A percentile compares a stretch with the other conserved stretches of the same genome.
Evolutionary conservation across 1,284 basidiomycete genomes (phyloP).

Genomic region (Phellopilus nigrolimitatus): DNA sequence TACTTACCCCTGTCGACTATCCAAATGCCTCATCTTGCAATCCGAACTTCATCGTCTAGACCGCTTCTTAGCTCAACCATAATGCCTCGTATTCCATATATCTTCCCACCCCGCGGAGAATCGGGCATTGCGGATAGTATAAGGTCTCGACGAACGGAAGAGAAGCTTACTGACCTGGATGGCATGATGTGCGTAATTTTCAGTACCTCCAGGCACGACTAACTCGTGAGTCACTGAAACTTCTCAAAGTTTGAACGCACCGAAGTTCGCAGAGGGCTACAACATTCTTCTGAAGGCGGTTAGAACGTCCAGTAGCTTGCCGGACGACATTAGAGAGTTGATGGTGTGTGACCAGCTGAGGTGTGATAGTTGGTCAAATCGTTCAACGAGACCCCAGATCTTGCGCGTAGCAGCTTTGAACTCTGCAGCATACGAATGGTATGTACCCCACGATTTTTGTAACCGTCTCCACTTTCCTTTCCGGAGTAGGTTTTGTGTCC

Average conservation of each 20-base stretch:
- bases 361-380: constrained; percentile 1
- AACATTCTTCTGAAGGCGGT: constrained; percentile 46
- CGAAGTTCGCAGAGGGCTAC: constrained; percentile 45
- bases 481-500: not conserved
- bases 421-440: constrained; percentile 47
- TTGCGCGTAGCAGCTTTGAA: constrained; percentile 51
- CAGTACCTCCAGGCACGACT: not conserved
- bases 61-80: not conserved
- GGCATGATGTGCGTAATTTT: constrained; percentile 15
- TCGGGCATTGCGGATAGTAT: constrained; percentile 20
- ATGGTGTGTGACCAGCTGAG: constrained; percentile 33
- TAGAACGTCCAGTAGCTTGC: constrained; percentile 42
- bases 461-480: too few relatives aligned
- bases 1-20: too few relatives aligned
- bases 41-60: too few relatives aligned
- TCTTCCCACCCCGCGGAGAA: constrained; percentile 17
- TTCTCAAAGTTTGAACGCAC: constrained; percentile 35
- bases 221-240: too few relatives aligned
- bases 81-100: constrained; percentile 23
- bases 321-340: constrained; percentile 45
- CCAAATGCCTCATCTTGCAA: too few relatives aligned
- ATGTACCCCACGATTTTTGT: too few relatives aligned
- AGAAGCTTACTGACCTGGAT: constrained; percentile 20
- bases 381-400: constrained; percentile 34
- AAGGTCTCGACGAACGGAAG: constrained; percentile 18